phyloP scores from a whole-genome alignment of 176 grass and related monocot genomes.

The Poa pratensis region DNA sequence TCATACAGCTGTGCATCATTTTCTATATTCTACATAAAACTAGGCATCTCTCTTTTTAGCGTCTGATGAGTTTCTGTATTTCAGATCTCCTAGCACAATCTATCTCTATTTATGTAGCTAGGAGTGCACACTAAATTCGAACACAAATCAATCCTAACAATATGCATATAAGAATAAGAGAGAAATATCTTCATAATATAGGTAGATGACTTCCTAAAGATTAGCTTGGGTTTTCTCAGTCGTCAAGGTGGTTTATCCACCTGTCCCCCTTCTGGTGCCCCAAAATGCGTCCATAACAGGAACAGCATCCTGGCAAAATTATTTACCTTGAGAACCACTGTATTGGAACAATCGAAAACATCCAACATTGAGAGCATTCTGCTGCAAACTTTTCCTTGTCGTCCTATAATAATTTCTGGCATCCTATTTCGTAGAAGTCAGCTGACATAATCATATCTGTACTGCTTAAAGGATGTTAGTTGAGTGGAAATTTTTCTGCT shows the following conservation, averaged over 20 bases:
- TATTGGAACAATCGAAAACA: not conserved
- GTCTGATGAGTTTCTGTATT: constrained; percentile 14
- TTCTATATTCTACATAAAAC: constrained; percentile 12
- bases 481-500: not conserved
- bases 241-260: constrained; percentile 1
- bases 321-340: not conserved
- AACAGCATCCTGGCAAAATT: constrained; percentile 2
- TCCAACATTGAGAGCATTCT: not conserved
- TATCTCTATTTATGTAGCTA: not conserved
- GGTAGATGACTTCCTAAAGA: not conserved
- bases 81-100: not conserved
- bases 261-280: not conserved
- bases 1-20: constrained; percentile 28
- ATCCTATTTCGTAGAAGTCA: constrained; percentile 20
- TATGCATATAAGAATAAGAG: not conserved
- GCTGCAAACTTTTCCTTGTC: constrained; percentile 16
- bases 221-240: not conserved
- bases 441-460: not conserved
- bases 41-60: constrained; percentile 16
- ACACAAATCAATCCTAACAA: not conserved
- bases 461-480: constrained; percentile 18
- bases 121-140: not conserved
- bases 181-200: not conserved
- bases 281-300: not conserved
- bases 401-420: constrained; percentile 11